These are phyloP conservation scores for Cucurbita moschata DNA, from an alignment of 306 rosid genomes.

Conservation along the genomic window DNA sequence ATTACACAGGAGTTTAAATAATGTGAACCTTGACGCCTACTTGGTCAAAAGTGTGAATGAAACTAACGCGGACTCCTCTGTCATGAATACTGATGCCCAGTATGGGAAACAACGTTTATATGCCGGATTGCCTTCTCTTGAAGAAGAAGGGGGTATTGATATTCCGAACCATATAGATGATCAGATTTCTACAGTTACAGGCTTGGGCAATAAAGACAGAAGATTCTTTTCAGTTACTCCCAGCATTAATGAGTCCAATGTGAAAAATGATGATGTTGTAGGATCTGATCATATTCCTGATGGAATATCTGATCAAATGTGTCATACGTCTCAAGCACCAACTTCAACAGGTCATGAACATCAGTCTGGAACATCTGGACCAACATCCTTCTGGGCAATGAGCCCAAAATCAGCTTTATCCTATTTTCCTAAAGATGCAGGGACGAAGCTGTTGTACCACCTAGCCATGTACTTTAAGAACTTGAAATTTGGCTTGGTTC, in stretches of 20 bases:
- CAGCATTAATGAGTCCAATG: slow-evolving; percentile 11
- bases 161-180: slow-evolving; percentile 11
- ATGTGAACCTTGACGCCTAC: slow-evolving; percentile 24
- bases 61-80: slow-evolving; percentile 19
- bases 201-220: slow-evolving; percentile 14
- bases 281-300: slow-evolving; percentile 14
- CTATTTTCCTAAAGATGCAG: slow-evolving; percentile 26
- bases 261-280: slow-evolving; percentile 24
- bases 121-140: slow-evolving; percentile 13
- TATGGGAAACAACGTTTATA: slow-evolving; percentile 12
- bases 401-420: slow-evolving; percentile 27
- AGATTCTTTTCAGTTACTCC: slow-evolving; percentile 17
- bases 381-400: slow-evolving; percentile 26
- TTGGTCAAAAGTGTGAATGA: slow-evolving; percentile 29
- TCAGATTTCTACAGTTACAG: slow-evolving; percentile 5
- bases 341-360: slow-evolving; percentile 18
- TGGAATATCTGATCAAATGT: slow-evolving; percentile 15
- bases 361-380: slow-evolving; percentile 16
- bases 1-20: slow-evolving; percentile 15
- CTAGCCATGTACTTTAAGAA: slow-evolving; percentile 32
- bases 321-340: slow-evolving; percentile 22
- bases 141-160: slow-evolving; percentile 14
- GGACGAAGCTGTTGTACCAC: slow-evolving; percentile 25
- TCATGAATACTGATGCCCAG: slow-evolving; percentile 3
- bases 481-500: slow-evolving; percentile 28